These are phyloP conservation scores for Fusarium brachygibbosum DNA, from an alignment of 2,329 filamentous ascomycete genomes.

Conservation along the genomic window DNA sequence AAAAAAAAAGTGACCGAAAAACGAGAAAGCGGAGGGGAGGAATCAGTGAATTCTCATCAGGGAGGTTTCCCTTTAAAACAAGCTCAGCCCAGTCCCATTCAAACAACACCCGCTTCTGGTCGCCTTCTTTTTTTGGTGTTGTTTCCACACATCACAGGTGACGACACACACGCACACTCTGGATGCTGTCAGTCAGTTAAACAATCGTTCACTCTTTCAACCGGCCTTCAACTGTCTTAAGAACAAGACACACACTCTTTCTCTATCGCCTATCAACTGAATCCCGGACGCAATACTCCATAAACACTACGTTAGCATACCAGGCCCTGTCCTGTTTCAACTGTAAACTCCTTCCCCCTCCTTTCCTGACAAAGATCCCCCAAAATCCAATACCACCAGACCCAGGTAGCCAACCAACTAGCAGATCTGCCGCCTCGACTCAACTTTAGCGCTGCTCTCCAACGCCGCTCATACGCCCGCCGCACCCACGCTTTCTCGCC, in stretches of 20 bases:
- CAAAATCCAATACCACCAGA: conserved; percentile 33
- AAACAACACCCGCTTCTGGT: conserved; percentile 25
- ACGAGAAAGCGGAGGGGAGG: background rate
- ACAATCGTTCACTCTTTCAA: background rate
- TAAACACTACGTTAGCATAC: conserved; percentile 33
- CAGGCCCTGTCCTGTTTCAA: conserved; percentile 30
- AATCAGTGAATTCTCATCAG: conserved; percentile 19
- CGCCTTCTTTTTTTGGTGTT: conserved; percentile 36
- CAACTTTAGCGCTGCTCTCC: conserved; percentile 43
- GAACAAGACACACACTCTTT: conserved; percentile 11
- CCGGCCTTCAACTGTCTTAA: background rate
- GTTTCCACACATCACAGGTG: conserved; percentile 32
- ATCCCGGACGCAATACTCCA: conserved; percentile 25
- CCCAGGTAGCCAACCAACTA: conserved; percentile 38
- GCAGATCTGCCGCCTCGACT: conserved; percentile 42
- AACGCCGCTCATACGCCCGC: conserved; percentile 40
- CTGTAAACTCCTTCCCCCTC: conserved; percentile 38
- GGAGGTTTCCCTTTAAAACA: conserved; percentile 41
- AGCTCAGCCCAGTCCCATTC: conserved; percentile 34
- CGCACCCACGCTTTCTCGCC: conserved; percentile 27
- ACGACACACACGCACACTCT: conserved; percentile 26
- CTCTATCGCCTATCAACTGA: conserved; percentile 3
- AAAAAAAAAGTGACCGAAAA: conserved; percentile 12
- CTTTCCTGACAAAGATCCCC: conserved; percentile 38
- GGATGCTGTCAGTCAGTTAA: background rate